Evolutionary conservation across 2,329 filamentous ascomycete genomes (phyloP).

Genomic region (Chrysoporthe deuterocubensis): DNA sequence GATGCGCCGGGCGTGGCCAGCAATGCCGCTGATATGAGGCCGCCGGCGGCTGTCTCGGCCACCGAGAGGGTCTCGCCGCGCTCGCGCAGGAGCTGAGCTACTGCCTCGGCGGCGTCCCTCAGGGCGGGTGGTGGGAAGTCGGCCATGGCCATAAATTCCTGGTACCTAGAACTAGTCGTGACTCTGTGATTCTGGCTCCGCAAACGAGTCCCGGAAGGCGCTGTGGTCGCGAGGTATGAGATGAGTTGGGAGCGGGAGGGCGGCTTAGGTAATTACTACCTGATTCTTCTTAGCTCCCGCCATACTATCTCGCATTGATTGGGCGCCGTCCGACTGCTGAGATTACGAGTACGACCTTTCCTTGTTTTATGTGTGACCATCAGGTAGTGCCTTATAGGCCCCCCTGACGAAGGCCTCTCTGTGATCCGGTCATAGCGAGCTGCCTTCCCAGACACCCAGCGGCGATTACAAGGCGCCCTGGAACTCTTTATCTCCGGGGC

Average conservation of each 20-base stretch:
- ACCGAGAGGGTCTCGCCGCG: constrained; percentile 62
- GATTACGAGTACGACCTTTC: not conserved
- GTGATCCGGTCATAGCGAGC: not conserved
- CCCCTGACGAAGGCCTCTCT: not conserved
- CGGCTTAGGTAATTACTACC: constrained; percentile 13
- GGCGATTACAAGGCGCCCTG: not conserved
- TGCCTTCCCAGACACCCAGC: not conserved
- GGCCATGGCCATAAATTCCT: not conserved
- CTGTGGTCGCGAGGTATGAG: not conserved
- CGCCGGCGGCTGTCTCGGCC: constrained; percentile 67
- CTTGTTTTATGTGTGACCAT: not conserved
- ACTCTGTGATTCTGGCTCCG: not conserved
- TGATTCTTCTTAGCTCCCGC: constrained; percentile 10
- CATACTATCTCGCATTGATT: not conserved
- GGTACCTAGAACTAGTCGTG: not conserved
- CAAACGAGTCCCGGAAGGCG: not conserved
- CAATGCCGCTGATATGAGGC: constrained; percentile 62
- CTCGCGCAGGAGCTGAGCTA: constrained; percentile 56
- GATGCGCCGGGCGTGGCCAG: constrained; percentile 63
- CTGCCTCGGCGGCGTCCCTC: constrained; percentile 43
- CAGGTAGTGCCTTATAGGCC: not conserved
- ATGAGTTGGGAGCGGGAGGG: not conserved
- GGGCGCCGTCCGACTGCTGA: not conserved
- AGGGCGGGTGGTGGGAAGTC: constrained; percentile 26
- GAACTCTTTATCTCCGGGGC: not conserved